phyloP scores from a whole-genome alignment of 2,329 filamentous ascomycete genomes.

The Verticillium klebahnii region DNA sequence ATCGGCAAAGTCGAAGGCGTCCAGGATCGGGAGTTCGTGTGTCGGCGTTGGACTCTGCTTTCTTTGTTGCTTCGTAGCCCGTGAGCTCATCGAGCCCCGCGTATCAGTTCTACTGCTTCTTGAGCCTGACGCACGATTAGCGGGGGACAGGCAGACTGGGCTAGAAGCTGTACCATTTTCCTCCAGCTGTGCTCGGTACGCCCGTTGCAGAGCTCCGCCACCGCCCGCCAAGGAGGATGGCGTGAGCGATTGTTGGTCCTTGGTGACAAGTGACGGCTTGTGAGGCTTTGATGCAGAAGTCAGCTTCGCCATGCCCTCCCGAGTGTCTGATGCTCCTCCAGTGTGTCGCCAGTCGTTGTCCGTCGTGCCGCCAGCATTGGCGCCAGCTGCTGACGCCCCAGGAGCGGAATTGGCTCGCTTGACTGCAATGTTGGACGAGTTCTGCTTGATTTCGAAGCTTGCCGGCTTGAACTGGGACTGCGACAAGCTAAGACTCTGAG shows the following conservation, averaged over 20 bases:
- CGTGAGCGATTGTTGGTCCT: slow-evolving; percentile 35
- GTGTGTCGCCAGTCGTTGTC: slow-evolving; percentile 4
- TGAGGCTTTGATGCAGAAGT: slow-evolving; percentile 38
- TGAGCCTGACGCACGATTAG: neutral
- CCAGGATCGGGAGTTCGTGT: neutral
- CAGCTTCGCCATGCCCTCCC: slow-evolving; percentile 38
- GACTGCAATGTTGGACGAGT: slow-evolving; percentile 15
- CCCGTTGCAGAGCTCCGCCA: slow-evolving; percentile 16
- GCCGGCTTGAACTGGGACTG: neutral
- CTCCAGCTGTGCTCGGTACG: slow-evolving; percentile 11
- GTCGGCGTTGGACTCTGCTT: neutral
- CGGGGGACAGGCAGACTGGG: neutral
- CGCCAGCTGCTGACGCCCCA: neutral
- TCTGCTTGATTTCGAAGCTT: slow-evolving; percentile 3
- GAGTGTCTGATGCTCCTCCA: slow-evolving; percentile 3
- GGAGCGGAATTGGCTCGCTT: neutral
- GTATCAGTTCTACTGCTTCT: neutral
- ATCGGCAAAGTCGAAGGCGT: slow-evolving; percentile 18
- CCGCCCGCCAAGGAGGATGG: slow-evolving; percentile 28
- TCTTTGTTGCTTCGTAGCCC: neutral
- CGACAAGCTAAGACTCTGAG: slow-evolving; percentile 19
- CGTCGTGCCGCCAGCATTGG: slow-evolving; percentile 2
- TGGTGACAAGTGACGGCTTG: slow-evolving; percentile 38
- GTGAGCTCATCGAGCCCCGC: neutral
- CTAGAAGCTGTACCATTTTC: slow-evolving; percentile 5